Percentiles rank a stretch among this genome's conserved stretches.
These are phyloP conservation scores for Globisporangium rhizosaccharum DNA, from an alignment of 352 stramenopile species.

Conservation along the genomic window DNA sequence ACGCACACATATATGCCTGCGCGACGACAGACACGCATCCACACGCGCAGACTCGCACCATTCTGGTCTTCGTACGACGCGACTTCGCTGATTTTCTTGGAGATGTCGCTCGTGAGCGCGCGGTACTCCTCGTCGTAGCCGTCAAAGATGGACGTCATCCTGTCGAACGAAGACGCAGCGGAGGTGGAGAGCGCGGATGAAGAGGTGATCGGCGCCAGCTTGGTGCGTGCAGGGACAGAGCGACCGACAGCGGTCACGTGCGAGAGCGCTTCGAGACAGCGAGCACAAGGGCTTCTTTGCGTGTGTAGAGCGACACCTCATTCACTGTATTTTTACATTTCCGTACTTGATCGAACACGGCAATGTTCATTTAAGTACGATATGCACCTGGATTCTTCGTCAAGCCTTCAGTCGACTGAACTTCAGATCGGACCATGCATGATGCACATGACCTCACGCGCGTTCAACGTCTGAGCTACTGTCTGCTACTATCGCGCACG, in stretches of 20 bases:
- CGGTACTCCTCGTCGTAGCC: slow-evolving; percentile 88
- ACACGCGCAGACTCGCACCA: slow-evolving; percentile 23
- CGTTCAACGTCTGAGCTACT: background rate
- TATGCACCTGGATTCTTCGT: background rate
- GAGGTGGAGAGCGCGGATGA: background rate
- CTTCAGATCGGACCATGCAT: background rate
- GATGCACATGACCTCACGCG: background rate
- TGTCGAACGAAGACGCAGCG: slow-evolving; percentile 15
- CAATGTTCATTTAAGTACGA: background rate
- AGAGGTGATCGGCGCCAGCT: slow-evolving; percentile 7
- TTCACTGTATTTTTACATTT: background rate
- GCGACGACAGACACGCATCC: background rate
- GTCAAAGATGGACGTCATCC: slow-evolving; percentile 87
- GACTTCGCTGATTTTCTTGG: slow-evolving; percentile 85
- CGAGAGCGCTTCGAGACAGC: background rate
- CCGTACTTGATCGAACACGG: background rate
- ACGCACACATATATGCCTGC: background rate
- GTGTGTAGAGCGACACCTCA: no score
- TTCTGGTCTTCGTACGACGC: slow-evolving; percentile 80
- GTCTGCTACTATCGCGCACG: background rate
- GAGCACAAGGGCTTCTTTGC: background rate
- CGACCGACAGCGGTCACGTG: background rate
- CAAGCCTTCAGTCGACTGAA: no score
- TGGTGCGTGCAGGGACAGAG: background rate
- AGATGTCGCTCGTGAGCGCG: slow-evolving; percentile 79